Evolutionary conservation across 495 filamentous ascomycete species (phyloP), one percentile per base, ranked within the genome.

Genomic region (Annulohypoxylon moriforme): DNA sequence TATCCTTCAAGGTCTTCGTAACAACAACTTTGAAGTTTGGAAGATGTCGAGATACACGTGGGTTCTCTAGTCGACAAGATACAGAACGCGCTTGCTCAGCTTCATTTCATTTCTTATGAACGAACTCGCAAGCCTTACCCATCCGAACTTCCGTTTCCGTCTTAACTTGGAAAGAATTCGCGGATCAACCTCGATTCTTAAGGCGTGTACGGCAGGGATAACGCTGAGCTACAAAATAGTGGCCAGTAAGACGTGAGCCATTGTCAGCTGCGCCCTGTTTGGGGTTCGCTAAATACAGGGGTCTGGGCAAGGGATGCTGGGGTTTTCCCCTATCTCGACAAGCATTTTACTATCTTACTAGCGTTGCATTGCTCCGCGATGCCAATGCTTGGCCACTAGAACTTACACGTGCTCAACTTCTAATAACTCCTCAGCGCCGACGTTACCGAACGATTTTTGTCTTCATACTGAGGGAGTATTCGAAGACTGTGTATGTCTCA

Each of bases 301-400:
- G 52, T 18, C 9, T 36, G 1, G 14, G 22, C 10, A 34, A 29
- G 38, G 22, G 33, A 31, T 14, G 29, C 46, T 33, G 46, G 22
- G 33, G 31, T 7, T 18, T 31, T 33, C 47, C 33, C 24, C 22
- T 52, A 52, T 52, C 47, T 57, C n/a, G 24, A 65, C 36, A 65
- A 65, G 62, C 49, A 57, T 65, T 57, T 64, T 49, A 6, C 20
- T 63, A 65, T 65, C 34, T 64, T 33, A 1, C 20, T 63, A 58
- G 58, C 50, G 38, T 24, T 33, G 38, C 13, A 36, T 44, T 64
- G 33, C 11, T 55, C 38, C 52, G 38, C 38, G 13, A 55, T 40
- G 40, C 46, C 68, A 68, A 68, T 69, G 49, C 68, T 76, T 76
- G 65, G 68, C 71, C 74, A 62, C 60, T 61, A 33, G 61, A 65